phyloP scores from a whole-genome alignment of 306 rosid species.

The Trichosanthes cucumerina region DNA sequence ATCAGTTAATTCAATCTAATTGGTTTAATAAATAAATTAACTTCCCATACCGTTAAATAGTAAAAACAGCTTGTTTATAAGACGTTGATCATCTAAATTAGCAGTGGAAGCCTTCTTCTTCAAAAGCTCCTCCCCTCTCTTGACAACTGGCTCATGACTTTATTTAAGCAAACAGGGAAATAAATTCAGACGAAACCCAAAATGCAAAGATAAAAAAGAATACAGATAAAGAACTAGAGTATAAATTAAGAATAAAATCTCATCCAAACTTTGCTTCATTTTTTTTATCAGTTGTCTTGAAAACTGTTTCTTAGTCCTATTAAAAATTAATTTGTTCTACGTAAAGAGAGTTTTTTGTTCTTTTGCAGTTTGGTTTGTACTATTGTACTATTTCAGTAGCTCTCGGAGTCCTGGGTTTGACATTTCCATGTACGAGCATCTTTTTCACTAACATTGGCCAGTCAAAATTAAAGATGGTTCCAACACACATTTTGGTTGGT shows the following conservation, averaged over 20 bases:
- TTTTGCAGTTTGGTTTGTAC: neutral
- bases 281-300: neutral
- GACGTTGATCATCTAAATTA: constrained; percentile 65
- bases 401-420: neutral
- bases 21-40: constrained; percentile 10
- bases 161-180: constrained; percentile 35
- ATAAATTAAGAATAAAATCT: constrained; percentile 2
- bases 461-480: neutral
- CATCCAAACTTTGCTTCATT: neutral
- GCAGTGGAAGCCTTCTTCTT: constrained; percentile 85
- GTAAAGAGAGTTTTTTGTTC: neutral
- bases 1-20: neutral
- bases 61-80: constrained; percentile 60
- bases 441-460: neutral
- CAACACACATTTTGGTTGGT: neutral
- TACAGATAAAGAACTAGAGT: constrained; percentile 5
- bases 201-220: constrained; percentile 17
- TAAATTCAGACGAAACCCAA: constrained; percentile 13
- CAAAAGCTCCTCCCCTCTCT: constrained; percentile 91
- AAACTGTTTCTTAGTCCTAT: neutral
- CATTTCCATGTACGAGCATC: neutral
- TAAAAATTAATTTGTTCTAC: neutral
- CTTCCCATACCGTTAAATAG: constrained; percentile 68
- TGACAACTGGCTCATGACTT: constrained; percentile 83
- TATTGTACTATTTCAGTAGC: neutral